Base-by-base conservation (phyloP, 768 basidiomycete genomes). In the Hydnum rufescens region DNA sequence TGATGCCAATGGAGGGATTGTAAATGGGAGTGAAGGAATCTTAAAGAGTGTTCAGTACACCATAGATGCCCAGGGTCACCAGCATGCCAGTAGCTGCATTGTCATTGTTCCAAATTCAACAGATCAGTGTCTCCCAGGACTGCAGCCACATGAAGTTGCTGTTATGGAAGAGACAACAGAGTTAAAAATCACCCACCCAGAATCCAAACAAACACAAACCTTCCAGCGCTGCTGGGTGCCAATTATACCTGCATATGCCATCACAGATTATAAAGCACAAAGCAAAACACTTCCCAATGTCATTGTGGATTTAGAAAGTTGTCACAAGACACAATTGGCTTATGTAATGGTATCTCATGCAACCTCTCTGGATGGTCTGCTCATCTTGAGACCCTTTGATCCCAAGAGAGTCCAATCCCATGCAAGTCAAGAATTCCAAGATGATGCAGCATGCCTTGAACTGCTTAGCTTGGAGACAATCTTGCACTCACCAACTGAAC, bases 261-360 rank as follows among this genome's bases (percentile, higher is more conserved):
- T 73, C 58, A 65, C 70, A 0, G 70, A 73, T 58, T 72, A 74
- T 61, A 74, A 72, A 57, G 54, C 69, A 1, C 70, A 73, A 61
- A 70, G 72, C 3, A 71, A 72, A 60, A 71, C 68, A 18, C 62
- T 72, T 3, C 55, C 63, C 44, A 34, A 61, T 59, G 68, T 72
- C 48, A 70, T 70, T 2, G 32, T 73, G 13, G 66, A 72, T 56
- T 56, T 72, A 0, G 56, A 61, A 19, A 52, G 51, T 13, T 67
- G 64, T 31, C 36, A 46, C 4, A 65, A 66, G 0, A 62, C 62
- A 0, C 66, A 70, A 56, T 46, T 64, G 0, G 64, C 68, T 0
- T 72, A 72, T 55, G 68, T 71, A 2, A 71, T 71, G 68, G 32
- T 67, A 0, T 74, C 71, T 3, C 54, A 63, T 0, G 65, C 60